Conservation (phyloP, 176 grass and related monocot genomes). For the Cenchrus fungigraminus region DNA sequence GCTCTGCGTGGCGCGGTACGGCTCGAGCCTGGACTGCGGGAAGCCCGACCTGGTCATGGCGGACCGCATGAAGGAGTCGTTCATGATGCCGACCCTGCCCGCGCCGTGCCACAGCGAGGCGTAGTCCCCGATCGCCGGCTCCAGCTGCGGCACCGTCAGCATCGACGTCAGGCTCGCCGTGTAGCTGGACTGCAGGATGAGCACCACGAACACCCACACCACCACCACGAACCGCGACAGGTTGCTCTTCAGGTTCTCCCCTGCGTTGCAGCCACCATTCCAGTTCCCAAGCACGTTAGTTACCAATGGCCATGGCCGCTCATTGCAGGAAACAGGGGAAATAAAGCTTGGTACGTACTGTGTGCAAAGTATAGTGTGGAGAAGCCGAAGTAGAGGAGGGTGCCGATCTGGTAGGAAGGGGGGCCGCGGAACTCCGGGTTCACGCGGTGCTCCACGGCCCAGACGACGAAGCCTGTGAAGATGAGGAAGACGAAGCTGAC, state of each 20-base stretch:
- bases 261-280: conserved; percentile 22
- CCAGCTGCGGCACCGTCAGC: conserved; percentile 67
- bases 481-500: conserved; percentile 54
- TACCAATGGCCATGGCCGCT: background rate
- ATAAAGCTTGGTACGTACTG: conserved; percentile 1
- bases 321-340: background rate
- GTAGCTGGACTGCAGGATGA: conserved; percentile 82
- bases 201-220: conserved; percentile 78
- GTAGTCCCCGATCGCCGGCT: conserved; percentile 48
- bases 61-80: conserved; percentile 54
- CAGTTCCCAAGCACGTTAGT: background rate
- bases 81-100: conserved; percentile 54
- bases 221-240: conserved; percentile 59
- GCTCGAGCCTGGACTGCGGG: conserved; percentile 36
- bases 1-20: conserved; percentile 25
- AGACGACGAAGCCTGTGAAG: conserved; percentile 72
- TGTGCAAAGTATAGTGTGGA: conserved; percentile 73
- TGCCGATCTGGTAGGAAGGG: conserved; percentile 53
- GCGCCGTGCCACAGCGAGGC: conserved; percentile 23
- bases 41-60: conserved; percentile 45
- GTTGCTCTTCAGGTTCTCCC: conserved; percentile 62
- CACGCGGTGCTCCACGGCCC: conserved; percentile 72
- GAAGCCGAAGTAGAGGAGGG: conserved; percentile 70
- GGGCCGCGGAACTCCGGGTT: conserved; percentile 63
- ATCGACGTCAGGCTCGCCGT: conserved; percentile 83